phyloP scores from a whole-genome alignment of 768 basidiomycete species.

The Wakefieldia striispora region DNA sequence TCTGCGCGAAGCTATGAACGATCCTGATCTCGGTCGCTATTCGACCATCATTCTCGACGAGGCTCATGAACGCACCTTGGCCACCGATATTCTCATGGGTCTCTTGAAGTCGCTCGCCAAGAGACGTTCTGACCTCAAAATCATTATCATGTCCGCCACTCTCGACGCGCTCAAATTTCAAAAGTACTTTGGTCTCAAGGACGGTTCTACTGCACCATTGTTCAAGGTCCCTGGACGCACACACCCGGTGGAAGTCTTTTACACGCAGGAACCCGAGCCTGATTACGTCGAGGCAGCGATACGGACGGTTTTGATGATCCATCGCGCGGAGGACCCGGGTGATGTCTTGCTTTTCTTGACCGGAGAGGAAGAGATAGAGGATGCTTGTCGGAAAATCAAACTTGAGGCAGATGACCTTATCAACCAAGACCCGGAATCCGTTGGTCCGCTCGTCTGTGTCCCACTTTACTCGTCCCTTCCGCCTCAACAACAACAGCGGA shows the following conservation, averaged over 20 bases:
- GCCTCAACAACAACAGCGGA: slow-evolving; percentile 91
- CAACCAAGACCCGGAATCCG: slow-evolving; percentile 64
- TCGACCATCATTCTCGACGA: slow-evolving; percentile 99
- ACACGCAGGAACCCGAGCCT: slow-evolving; percentile 87
- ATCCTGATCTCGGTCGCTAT: slow-evolving; percentile 83
- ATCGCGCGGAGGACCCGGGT: slow-evolving; percentile 90
- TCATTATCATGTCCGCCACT: slow-evolving; percentile 98
- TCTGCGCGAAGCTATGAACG: slow-evolving; percentile 97
- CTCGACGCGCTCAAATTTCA: slow-evolving; percentile 97
- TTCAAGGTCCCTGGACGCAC: slow-evolving; percentile 93
- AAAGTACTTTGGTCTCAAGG: slow-evolving; percentile 74
- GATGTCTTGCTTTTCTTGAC: slow-evolving; percentile 95
- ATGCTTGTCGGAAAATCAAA: slow-evolving; percentile 91
- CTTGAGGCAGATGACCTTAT: slow-evolving; percentile 83
- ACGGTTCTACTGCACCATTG: slow-evolving; percentile 55
- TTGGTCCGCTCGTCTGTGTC: slow-evolving; percentile 87
- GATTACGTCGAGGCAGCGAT: slow-evolving; percentile 98
- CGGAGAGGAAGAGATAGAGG: slow-evolving; percentile 98
- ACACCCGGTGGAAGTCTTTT: slow-evolving; percentile 95
- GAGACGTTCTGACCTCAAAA: slow-evolving; percentile 84
- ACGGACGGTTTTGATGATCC: slow-evolving; percentile 94
- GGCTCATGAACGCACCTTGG: slow-evolving; percentile 96
- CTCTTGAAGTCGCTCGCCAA: slow-evolving; percentile 83
- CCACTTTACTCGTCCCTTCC: slow-evolving; percentile 95
- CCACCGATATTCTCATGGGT: slow-evolving; percentile 98